These are phyloP conservation scores for Apophysomyces sp. DNA, from an alignment of 371 early-diverging fungal genomes.

Conservation along the genomic window DNA sequence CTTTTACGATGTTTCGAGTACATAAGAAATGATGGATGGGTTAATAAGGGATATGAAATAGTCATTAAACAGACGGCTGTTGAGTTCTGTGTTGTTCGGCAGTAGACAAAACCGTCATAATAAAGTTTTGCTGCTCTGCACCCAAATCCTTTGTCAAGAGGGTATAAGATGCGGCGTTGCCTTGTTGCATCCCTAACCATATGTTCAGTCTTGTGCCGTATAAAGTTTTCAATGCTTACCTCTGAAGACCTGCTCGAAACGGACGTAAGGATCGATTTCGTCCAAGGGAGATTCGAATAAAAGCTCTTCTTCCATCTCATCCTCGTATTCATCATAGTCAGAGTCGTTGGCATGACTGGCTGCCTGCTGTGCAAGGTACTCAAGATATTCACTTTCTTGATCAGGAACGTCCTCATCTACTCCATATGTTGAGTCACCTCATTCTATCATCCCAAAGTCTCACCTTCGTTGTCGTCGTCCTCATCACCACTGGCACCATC, in stretches of 20 bases:
- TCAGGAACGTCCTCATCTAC: constrained; percentile 61
- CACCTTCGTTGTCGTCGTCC: constrained; percentile 31
- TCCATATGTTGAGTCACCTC: neutral
- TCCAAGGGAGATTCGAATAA: constrained; percentile 86
- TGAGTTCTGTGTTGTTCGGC: constrained; percentile 34
- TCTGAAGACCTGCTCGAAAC: constrained; percentile 61
- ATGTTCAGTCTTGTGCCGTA: neutral
- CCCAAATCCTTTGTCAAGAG: constrained; percentile 51
- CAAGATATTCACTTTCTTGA: constrained; percentile 64
- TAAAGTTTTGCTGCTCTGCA: constrained; percentile 46
- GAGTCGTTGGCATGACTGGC: constrained; percentile 19
- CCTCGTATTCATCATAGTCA: constrained; percentile 65
- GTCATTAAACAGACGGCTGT: neutral
- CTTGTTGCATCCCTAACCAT: constrained; percentile 35
- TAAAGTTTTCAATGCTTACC: constrained; percentile 13
- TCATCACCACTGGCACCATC: constrained; percentile 41
- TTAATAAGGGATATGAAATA: neutral
- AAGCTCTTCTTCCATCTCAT: constrained; percentile 75
- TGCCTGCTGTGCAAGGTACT: constrained; percentile 63
- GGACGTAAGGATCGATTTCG: constrained; percentile 75
- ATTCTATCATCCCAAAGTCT: neutral
- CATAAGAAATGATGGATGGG: neutral
- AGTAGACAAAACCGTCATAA: constrained; percentile 41
- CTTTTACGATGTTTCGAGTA: constrained; percentile 1
- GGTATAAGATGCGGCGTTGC: constrained; percentile 47